Evolutionary conservation across 2,329 filamentous ascomycete species (phyloP).

Genomic region (Fusarium nisikadoi): DNA sequence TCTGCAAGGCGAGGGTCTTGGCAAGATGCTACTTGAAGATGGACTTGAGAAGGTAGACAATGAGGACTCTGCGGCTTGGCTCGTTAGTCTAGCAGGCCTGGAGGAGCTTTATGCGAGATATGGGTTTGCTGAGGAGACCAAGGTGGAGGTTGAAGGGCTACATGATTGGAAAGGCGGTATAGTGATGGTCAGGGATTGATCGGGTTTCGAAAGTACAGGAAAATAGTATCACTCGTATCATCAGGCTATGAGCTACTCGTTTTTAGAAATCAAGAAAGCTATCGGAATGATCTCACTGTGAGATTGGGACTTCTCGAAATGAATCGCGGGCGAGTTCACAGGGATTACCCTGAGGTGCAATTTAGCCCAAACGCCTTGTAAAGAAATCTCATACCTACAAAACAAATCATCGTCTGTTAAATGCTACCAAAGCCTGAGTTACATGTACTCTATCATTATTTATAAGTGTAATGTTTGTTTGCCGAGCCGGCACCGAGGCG

Average conservation of each 20-base stretch:
- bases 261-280: no score
- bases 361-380: no score
- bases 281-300: background rate
- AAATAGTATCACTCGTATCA: no score
- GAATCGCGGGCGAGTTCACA: no score
- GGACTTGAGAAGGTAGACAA: background rate
- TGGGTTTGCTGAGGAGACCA: background rate
- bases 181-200: slow-evolving; percentile 4
- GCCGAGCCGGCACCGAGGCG: background rate
- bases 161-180: slow-evolving; percentile 5
- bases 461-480: no score
- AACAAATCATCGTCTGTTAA: no score
- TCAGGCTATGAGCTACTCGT: no score
- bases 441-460: no score
- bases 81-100: slow-evolving; percentile 2
- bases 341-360: no score
- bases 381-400: no score
- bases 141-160: background rate
- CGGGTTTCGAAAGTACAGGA: no score
- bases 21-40: background rate
- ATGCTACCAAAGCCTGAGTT: no score
- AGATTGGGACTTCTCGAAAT: background rate
- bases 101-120: background rate
- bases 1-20: slow-evolving; percentile 3
- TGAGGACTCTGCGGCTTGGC: background rate